Base-by-base conservation (phyloP, 495 filamentous ascomycete species). In the Aspergillus haitiensis region DNA sequence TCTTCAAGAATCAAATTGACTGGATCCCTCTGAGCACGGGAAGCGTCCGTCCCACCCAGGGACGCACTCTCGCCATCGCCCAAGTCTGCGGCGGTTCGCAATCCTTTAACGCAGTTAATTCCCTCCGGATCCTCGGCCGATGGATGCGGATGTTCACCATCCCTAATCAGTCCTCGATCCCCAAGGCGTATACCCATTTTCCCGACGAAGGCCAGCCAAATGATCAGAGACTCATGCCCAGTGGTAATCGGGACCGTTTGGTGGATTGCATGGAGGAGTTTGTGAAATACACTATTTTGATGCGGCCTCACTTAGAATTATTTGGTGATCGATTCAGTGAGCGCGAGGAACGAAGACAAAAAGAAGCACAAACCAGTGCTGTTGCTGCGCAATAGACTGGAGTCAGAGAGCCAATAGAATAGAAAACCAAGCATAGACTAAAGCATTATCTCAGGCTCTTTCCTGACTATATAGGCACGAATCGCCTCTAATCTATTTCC, bases 91-190 rank as follows among this genome's bases (percentile, higher is more conserved):
- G 87, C 36, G 87, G 87, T 3, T 85, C 81, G 4, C 87, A 91
- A 65, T 86, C 82, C 0, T 91, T 91, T 74, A 90, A 91, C 59
- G 82, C 86, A 0, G 85, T 90, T n/a, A 91, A 91, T 69, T 80
- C 82, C 11, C 71, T 91, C 49, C 80, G 87, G 2, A 82, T 90
- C 33, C 75, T 91, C 0, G 88, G 87, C 7, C 80, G 87, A 9
- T 90, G 86, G 88, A 91, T 91, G 87, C 79, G 88, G 34, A 91
- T 90, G 88, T 90, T 88, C 61, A 79, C 79, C 2, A 88, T 90
- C 46, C 82, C 84, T 3, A 91, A 91, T 63, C 86, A 91, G 70
- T 84, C 79, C 12, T 84, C 80, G 0, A 76, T 91, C 6, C 88
- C 88, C 0, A 78, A 72, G 58, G 88, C 86, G 2, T 90, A 83